Base-by-base conservation (phyloP, 345 rosid genomes). In the Cardamine chenopodiifolia region DNA sequence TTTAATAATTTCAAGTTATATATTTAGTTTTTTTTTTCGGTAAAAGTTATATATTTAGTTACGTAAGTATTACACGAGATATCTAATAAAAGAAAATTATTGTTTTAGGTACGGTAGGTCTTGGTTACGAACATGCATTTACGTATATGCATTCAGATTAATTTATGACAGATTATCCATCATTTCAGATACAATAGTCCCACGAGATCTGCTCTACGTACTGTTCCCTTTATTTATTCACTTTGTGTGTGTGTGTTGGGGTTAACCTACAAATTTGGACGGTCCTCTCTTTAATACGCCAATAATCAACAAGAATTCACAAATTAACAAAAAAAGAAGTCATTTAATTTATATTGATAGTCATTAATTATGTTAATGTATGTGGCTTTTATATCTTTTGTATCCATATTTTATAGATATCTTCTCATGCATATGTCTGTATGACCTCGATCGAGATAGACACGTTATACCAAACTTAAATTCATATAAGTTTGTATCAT, bases 101-200 rank as follows among this genome's bases (percentile, higher is more conserved):
- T 18, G 9, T 45, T 64, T 20, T n/a, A 64, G 57, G 54, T 42
- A 53, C 20, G 62, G 54, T 72, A 62, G 76, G 62, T 39, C 54
- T 62, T 39, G 15, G 44, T 23, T 52, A 62, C 62, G 37, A 35
- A 72, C 47, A 50, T 47, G 8, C 19, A 62, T 52, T 25, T n/a
- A 37, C 39, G 62, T 25, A 14, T 31, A 25, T 35, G 20, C 64
- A 29, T 42, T 59, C n/a, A n/a, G n/a, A n/a, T n/a, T n/a, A n/a
- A n/a, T n/a, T n/a, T n/a, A 26, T 73, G 64, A 64, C 66, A 73
- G 66, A 45, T 73, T 49, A 65, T 44, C 71, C 78, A 56, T 64
- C 18, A 55, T 55, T 73, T 73, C 65, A 44, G 57, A 44, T 73
- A 64, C 55, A 64, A 53, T 15, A 29, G 15, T 32, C 52, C 42